A percentile compares a stretch with the other conserved stretches of the same genome.
Conservation (phyloP, 768 basidiomycete genomes). For the Lactarius akahatsu region DNA sequence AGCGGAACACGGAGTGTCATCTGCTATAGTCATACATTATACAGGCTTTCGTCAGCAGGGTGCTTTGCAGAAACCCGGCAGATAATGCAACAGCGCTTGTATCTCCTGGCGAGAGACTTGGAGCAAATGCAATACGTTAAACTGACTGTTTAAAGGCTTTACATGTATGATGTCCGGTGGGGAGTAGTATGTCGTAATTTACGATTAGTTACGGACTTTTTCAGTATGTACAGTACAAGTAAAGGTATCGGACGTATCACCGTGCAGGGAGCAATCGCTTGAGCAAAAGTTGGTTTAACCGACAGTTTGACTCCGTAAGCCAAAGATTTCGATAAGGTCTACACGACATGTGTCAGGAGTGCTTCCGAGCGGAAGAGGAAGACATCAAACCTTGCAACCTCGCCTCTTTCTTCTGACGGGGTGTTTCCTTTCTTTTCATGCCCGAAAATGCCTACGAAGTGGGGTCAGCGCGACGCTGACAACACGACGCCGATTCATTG, state of each 20-base stretch:
- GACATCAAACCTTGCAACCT: slow-evolving; percentile 64
- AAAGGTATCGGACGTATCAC: neutral
- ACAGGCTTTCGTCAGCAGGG: neutral
- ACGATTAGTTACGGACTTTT: neutral
- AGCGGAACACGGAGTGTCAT: neutral
- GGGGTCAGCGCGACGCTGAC: neutral
- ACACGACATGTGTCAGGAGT: neutral
- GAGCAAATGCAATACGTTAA: neutral
- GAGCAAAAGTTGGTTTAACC: neutral
- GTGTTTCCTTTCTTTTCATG: slow-evolving; percentile 71
- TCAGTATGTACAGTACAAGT: neutral
- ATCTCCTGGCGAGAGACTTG: neutral
- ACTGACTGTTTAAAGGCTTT: neutral
- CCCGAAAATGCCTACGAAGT: slow-evolving; percentile 75
- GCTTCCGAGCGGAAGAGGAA: neutral
- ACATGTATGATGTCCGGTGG: neutral
- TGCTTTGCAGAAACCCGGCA: neutral
- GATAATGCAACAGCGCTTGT: neutral
- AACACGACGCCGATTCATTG: neutral
- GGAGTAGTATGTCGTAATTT: neutral
- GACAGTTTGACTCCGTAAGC: slow-evolving; percentile 20
- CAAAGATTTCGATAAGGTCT: slow-evolving; percentile 29
- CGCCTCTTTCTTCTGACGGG: slow-evolving; percentile 75
- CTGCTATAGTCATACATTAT: neutral
- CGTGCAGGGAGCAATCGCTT: too few species aligned